Percentiles rank a stretch among this genome's conserved stretches.
phyloP scores from a whole-genome alignment of 345 rosid species.

The Fremontodendron californicum region DNA sequence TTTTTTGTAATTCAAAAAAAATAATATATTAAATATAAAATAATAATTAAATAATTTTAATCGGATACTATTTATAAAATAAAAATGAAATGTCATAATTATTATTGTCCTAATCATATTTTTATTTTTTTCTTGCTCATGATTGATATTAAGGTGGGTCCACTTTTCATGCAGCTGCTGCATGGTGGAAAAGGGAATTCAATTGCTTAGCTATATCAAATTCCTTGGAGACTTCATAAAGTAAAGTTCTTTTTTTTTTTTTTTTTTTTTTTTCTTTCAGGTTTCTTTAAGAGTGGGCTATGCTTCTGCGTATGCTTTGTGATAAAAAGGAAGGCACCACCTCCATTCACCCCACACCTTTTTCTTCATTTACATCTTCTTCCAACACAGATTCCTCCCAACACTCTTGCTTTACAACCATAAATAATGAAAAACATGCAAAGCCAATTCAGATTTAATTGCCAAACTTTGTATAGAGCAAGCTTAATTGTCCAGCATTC shows the following conservation, averaged over 20 bases:
- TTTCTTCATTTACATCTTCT: too few relatives aligned
- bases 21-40: too few relatives aligned
- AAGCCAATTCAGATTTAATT: background rate
- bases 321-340: background rate
- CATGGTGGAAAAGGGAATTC: background rate
- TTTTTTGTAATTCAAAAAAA: too few relatives aligned
- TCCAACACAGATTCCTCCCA: background rate
- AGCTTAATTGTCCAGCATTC: too few relatives aligned
- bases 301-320: background rate
- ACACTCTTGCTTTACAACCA: background rate
- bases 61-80: too few relatives aligned
- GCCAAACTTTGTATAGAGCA: background rate
- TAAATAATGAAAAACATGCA: background rate
- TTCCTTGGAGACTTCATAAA: slow-evolving; percentile 11
- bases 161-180: background rate
- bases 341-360: background rate
- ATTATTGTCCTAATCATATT: background rate
- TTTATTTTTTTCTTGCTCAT: too few relatives aligned
- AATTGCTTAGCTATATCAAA: background rate
- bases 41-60: too few relatives aligned
- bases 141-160: background rate
- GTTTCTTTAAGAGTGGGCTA: slow-evolving; percentile 31
- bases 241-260: background rate
- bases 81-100: background rate
- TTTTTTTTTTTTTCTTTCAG: background rate